Evolutionary conservation across 2,329 filamentous ascomycete species (phyloP).

Genomic region (Fusarium transvaalense): DNA sequence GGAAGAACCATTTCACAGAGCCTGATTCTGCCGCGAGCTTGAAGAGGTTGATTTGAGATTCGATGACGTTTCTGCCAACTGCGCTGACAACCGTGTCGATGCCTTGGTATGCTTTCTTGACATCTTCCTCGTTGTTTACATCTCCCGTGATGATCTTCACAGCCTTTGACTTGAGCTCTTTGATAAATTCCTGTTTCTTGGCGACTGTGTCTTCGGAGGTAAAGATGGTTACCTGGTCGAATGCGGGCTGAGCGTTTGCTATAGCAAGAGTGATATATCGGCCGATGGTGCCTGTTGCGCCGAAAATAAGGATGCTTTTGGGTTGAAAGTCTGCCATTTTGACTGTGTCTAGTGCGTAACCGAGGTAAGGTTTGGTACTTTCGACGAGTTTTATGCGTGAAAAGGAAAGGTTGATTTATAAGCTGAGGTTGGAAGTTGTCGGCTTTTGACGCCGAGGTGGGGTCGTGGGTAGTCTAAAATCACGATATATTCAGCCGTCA

Average conservation of each 20-base stretch:
- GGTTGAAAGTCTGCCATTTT: conserved; percentile 42
- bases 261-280: conserved; percentile 57
- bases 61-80: conserved; percentile 72
- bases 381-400: neutral
- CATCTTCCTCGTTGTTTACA: conserved; percentile 56
- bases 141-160: conserved; percentile 49
- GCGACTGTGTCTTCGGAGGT: conserved; percentile 34
- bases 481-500: conserved; percentile 14
- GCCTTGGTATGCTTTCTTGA: conserved; percentile 69
- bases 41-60: conserved; percentile 72
- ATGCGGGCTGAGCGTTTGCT: conserved; percentile 52
- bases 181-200: conserved; percentile 40
- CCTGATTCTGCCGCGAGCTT: conserved; percentile 66
- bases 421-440: neutral
- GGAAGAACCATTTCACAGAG: conserved; percentile 73
- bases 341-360: neutral
- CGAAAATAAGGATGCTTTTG: conserved; percentile 49
- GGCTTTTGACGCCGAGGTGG: conserved; percentile 17
- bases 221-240: conserved; percentile 54
- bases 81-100: conserved; percentile 76
- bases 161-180: conserved; percentile 40
- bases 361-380: neutral
- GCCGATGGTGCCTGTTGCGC: conserved; percentile 59
- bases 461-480: conserved; percentile 4
- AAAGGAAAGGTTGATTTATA: conserved; percentile 4